phyloP scores from a whole-genome alignment of 345 rosid species.

The Moricandia moricandioides region DNA sequence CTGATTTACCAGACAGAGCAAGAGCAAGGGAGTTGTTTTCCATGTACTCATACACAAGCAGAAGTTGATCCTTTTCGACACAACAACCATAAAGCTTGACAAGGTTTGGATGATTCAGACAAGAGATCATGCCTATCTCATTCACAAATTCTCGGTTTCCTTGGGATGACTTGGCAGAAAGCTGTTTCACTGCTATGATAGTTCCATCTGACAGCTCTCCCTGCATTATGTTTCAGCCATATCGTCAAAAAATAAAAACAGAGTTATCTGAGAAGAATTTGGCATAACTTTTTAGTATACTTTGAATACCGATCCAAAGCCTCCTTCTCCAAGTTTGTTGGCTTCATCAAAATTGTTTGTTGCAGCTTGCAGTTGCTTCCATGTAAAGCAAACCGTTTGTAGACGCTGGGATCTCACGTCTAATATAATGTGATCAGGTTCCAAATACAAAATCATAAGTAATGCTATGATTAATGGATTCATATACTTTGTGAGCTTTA shows the following conservation, averaged over 20 bases:
- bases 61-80: conserved; percentile 20
- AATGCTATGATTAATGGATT: neutral
- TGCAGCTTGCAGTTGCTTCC: conserved; percentile 30
- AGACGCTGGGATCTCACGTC: conserved; percentile 9
- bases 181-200: conserved; percentile 40
- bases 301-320: conserved; percentile 32
- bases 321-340: conserved; percentile 39
- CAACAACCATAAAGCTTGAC: conserved; percentile 40
- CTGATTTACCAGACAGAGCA: conserved; percentile 24
- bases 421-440: neutral
- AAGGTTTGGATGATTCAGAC: conserved; percentile 43
- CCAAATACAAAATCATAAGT: neutral
- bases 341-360: conserved; percentile 24
- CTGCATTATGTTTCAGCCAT: neutral
- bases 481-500: neutral
- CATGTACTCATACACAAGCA: conserved; percentile 46
- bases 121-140: conserved; percentile 46
- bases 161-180: conserved; percentile 44
- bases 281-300: neutral
- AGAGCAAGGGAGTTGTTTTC: conserved; percentile 45
- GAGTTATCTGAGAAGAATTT: neutral
- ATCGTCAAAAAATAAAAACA: too few species aligned
- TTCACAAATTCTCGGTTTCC: conserved; percentile 45
- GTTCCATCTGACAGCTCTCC: conserved; percentile 27
- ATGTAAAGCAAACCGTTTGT: conserved; percentile 20